Percentiles rank a stretch among this genome's conserved stretches.
These are phyloP conservation scores for Collybiopsis luxurians DNA, from an alignment of 768 basidiomycete genomes.

Conservation along the genomic window DNA sequence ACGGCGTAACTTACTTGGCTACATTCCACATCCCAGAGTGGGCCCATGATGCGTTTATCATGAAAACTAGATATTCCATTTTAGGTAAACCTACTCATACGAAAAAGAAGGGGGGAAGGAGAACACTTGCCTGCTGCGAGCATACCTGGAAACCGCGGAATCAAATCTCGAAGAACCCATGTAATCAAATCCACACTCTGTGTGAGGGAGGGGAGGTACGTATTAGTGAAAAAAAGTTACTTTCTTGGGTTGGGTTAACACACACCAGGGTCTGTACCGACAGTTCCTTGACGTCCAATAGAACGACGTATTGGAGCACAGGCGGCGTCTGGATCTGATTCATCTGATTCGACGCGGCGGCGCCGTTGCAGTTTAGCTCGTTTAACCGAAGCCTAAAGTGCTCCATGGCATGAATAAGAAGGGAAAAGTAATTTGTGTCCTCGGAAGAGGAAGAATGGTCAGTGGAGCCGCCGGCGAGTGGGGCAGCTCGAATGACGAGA, in stretches of 20 bases:
- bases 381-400: constrained; percentile 55
- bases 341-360: too few relatives aligned
- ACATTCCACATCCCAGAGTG: constrained; percentile 68
- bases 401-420: constrained; percentile 52
- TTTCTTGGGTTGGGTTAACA: constrained; percentile 2
- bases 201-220: neutral
- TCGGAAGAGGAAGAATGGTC: too few relatives aligned
- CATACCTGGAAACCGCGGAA: constrained; percentile 75
- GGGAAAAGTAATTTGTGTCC: constrained; percentile 25
- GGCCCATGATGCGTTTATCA: constrained; percentile 74
- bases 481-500: constrained; percentile 49
- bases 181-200: constrained; percentile 61
- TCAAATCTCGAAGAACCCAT: constrained; percentile 64
- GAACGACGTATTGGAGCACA: constrained; percentile 61
- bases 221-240: neutral
- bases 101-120: constrained; percentile 4
- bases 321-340: constrained; percentile 26
- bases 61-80: constrained; percentile 52
- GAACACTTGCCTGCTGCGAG: constrained; percentile 58
- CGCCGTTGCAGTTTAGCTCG: constrained; percentile 46
- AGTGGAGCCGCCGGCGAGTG: constrained; percentile 39
- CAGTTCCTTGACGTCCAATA: constrained; percentile 61
- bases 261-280: constrained; percentile 59
- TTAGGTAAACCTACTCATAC: constrained; percentile 6
- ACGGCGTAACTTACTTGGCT: constrained; percentile 49